These are phyloP conservation scores for Proteromonas lacertae DNA, from an alignment of 352 stramenopile genomes.

Conservation along the genomic window DNA sequence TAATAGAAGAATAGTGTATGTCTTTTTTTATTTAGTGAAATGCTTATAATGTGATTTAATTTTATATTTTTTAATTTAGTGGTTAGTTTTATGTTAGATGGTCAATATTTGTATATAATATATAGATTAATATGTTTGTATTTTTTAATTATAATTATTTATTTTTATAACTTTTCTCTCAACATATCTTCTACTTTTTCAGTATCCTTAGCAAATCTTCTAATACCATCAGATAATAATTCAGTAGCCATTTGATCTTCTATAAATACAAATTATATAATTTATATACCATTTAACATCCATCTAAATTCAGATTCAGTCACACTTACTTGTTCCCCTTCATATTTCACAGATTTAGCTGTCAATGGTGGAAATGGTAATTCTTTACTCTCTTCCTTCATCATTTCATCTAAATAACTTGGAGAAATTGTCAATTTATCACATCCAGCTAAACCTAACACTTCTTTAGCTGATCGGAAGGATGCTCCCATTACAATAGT, in stretches of 20 bases:
- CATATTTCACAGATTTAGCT: conserved; percentile 18
- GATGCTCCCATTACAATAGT: conserved; percentile 75
- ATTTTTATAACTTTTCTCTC: conserved; percentile 71
- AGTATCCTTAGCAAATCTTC: conserved; percentile 75
- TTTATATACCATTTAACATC: conserved; percentile 1
- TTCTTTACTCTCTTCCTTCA: conserved; percentile 24
- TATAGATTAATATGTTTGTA: no score
- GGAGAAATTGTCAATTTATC: conserved; percentile 89
- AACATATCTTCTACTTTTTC: conserved; percentile 91
- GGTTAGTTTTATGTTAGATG: no score
- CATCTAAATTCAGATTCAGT: conserved; percentile 77
- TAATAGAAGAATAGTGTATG: no score
- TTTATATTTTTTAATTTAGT: no score
- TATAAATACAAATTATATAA: conserved; percentile 42
- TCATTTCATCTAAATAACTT: conserved; percentile 57
- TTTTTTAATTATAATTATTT: no score
- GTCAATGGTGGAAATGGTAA: conserved; percentile 28
- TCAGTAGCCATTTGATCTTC: conserved; percentile 78
- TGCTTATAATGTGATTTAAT: no score
- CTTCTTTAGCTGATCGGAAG: conserved; percentile 81
- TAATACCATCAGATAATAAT: conserved; percentile 86
- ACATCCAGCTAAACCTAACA: conserved; percentile 71
- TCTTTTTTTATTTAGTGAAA: no score
- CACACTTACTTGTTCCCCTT: conserved; percentile 26
- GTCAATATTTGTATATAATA: no score